Percentiles rank a stretch among this genome's conserved stretches.
These are phyloP conservation scores for Neostapfia colusana DNA, from an alignment of 176 grass and related monocot species.

Conservation along the genomic window DNA sequence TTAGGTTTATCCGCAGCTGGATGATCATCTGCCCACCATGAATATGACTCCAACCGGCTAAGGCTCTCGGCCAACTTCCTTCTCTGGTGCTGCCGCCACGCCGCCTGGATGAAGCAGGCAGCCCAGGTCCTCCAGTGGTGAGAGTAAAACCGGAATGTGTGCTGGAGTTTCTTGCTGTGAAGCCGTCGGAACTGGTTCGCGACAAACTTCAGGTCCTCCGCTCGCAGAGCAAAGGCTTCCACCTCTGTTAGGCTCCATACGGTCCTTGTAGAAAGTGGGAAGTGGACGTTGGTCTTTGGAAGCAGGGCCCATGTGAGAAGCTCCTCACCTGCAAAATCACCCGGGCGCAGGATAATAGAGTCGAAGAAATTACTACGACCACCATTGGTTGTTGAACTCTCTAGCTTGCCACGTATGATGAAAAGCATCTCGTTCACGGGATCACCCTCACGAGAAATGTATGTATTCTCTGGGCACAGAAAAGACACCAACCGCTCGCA, in stretches of 20 bases:
- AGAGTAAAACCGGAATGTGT: slow-evolving; percentile 92
- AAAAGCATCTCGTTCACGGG: slow-evolving; percentile 95
- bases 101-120: slow-evolving; percentile 89
- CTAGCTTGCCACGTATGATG: slow-evolving; percentile 80
- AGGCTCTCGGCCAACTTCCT: slow-evolving; percentile 73
- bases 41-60: slow-evolving; percentile 62
- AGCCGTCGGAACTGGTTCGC: slow-evolving; percentile 85
- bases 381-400: slow-evolving; percentile 87
- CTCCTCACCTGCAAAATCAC: slow-evolving; percentile 86
- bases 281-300: slow-evolving; percentile 72
- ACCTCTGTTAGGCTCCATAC: slow-evolving; percentile 82
- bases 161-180: slow-evolving; percentile 95
- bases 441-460: slow-evolving; percentile 85
- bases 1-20: slow-evolving; percentile 33
- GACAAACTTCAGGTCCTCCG: slow-evolving; percentile 85
- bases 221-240: slow-evolving; percentile 81
- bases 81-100: slow-evolving; percentile 76
- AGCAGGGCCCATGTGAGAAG: slow-evolving; percentile 87
- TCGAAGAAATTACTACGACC: slow-evolving; percentile 88
- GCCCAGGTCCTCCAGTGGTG: slow-evolving; percentile 88
- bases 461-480: slow-evolving; percentile 78
- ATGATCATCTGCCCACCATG: slow-evolving; percentile 55
- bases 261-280: slow-evolving; percentile 69
- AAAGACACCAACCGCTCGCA: slow-evolving; percentile 80
- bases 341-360: slow-evolving; percentile 54